Conservation (phyloP, 345 rosid species). For the Cardiospermum halicacabum region DNA sequence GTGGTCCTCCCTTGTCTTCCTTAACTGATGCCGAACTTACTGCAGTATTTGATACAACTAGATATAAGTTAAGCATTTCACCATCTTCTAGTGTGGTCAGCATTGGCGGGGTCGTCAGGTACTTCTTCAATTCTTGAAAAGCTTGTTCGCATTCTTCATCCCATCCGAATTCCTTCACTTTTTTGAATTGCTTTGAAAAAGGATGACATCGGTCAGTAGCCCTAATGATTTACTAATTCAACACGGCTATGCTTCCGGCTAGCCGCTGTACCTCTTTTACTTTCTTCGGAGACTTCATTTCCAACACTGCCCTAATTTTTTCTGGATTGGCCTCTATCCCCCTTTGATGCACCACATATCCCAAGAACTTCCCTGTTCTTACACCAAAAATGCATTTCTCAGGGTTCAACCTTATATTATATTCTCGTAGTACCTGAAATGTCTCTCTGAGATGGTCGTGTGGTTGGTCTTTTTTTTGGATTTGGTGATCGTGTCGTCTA, state of each 20-base stretch:
- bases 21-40: neutral
- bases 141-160: neutral
- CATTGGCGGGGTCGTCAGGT: neutral
- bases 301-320: too few relatives aligned
- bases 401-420: neutral
- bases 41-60: neutral
- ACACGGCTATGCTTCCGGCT: neutral
- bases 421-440: neutral
- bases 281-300: too few relatives aligned
- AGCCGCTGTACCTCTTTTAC: neutral
- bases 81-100: neutral
- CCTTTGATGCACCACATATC: neutral
- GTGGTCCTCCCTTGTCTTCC: neutral
- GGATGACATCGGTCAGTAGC: neutral
- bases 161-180: neutral
- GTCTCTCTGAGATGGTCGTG: slow-evolving; percentile 32
- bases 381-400: neutral
- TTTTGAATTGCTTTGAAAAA: neutral
- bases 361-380: neutral
- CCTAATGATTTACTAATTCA: too few relatives aligned
- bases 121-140: neutral
- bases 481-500: neutral
- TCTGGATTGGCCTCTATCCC: neutral
- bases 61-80: neutral
- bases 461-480: neutral